phyloP scores from a whole-genome alignment of 2,329 filamentous ascomycete species.

The Talaromyces piceae region DNA sequence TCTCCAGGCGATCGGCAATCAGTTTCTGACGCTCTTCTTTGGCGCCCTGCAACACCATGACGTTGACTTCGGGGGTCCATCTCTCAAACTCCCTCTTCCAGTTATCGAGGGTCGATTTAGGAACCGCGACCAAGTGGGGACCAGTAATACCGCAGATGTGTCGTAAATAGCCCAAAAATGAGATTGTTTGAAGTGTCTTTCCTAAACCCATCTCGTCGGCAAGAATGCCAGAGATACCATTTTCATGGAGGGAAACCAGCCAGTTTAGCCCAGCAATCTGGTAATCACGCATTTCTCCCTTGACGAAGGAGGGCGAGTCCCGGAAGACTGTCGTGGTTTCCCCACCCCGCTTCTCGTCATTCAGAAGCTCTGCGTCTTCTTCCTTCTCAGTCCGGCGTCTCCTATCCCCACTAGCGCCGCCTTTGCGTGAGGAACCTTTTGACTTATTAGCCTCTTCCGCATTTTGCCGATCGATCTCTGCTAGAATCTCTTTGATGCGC shows the following conservation, averaged over 20 bases:
- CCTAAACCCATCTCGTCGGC: slow-evolving; percentile 98
- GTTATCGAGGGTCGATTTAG: slow-evolving; percentile 96
- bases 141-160: slow-evolving; percentile 85
- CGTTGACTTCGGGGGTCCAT: slow-evolving; percentile 95
- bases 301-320: slow-evolving; percentile 83
- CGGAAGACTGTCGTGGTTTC: slow-evolving; percentile 85
- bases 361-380: slow-evolving; percentile 80
- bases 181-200: slow-evolving; percentile 95
- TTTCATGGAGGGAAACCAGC: slow-evolving; percentile 95
- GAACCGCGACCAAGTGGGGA: slow-evolving; percentile 84
- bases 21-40: slow-evolving; percentile 87
- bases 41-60: slow-evolving; percentile 85
- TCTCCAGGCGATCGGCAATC: slow-evolving; percentile 84
- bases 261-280: slow-evolving; percentile 94
- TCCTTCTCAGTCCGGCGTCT: slow-evolving; percentile 90
- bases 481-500: slow-evolving; percentile 86
- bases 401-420: slow-evolving; percentile 70
- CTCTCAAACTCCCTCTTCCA: slow-evolving; percentile 91
- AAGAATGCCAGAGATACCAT: slow-evolving; percentile 95
- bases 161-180: slow-evolving; percentile 89
- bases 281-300: slow-evolving; percentile 90
- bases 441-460: slow-evolving; percentile 59
- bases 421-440: slow-evolving; percentile 69
- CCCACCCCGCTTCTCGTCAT: slow-evolving; percentile 83
- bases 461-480: slow-evolving; percentile 90